These are phyloP conservation scores for Penicillium sp. DNA, from an alignment of 2,329 filamentous ascomycete genomes.

Conservation along the genomic window DNA sequence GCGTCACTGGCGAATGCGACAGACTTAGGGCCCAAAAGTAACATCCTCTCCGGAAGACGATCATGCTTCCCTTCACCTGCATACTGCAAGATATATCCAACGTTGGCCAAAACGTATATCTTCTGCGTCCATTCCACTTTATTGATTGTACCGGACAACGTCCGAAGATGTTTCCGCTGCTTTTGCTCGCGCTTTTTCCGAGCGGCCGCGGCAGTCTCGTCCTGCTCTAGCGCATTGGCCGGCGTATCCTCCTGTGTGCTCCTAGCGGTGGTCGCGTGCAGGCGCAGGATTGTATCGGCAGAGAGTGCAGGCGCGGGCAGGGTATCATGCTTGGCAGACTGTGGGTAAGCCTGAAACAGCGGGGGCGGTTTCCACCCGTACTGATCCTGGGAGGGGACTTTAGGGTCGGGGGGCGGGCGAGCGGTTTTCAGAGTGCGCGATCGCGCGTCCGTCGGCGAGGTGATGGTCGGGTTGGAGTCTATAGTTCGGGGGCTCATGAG, in stretches of 20 bases:
- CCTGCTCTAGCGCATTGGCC: constrained; percentile 13
- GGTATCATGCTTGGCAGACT: constrained; percentile 74
- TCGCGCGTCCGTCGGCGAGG: constrained; percentile 24
- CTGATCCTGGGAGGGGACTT: constrained; percentile 27
- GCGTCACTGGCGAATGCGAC: constrained; percentile 54
- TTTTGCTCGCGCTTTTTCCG: constrained; percentile 38
- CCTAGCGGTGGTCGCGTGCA: constrained; percentile 41
- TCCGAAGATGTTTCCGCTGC: constrained; percentile 39
- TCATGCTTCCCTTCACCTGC: constrained; percentile 47
- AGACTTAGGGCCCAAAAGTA: constrained; percentile 48
- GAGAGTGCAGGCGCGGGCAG: constrained; percentile 68
- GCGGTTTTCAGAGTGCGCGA: constrained; percentile 23
- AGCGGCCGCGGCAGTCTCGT: constrained; percentile 20
- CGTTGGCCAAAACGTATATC: constrained; percentile 47
- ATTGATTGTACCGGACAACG: constrained; percentile 39
- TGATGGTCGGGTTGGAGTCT: constrained; percentile 26
- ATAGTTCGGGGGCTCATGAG: constrained; percentile 30
- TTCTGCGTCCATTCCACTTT: constrained; percentile 48
- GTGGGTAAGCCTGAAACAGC: constrained; percentile 83
- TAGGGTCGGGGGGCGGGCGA: constrained; percentile 26
- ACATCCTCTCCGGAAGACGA: constrained; percentile 50
- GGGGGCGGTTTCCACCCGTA: constrained; percentile 68
- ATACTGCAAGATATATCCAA: constrained; percentile 51
- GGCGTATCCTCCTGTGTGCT: constrained; percentile 17
- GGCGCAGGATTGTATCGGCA: constrained; percentile 68